phyloP scores from a whole-genome alignment of 805 yeast species.

The Debaryomyces prosopidis region DNA sequence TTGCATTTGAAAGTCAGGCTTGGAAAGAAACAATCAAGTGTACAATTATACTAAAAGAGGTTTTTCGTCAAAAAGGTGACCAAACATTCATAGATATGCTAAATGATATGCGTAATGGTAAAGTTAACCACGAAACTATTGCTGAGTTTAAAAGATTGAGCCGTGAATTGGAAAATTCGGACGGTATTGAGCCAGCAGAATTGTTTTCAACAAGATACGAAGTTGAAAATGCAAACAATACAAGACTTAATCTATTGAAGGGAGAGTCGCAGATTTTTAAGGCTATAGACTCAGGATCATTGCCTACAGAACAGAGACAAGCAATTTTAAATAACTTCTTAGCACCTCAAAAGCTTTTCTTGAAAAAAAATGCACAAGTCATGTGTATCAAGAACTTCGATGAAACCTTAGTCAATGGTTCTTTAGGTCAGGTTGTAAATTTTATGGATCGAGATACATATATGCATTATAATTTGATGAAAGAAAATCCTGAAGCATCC shows the following conservation, averaged over 20 bases:
- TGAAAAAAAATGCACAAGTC: conserved; percentile 77
- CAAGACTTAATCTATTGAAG: conserved; percentile 46
- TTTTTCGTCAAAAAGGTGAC: conserved; percentile 79
- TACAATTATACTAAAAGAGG: conserved; percentile 61
- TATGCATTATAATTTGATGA: conserved; percentile 20
- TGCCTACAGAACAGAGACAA: conserved; percentile 44
- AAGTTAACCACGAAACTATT: conserved; percentile 48
- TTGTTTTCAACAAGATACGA: conserved; percentile 72
- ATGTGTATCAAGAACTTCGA: conserved; percentile 81
- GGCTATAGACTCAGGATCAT: conserved; percentile 57
- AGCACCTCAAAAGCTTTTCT: conserved; percentile 55
- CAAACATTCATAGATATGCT: conserved; percentile 68
- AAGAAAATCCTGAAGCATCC: conserved; percentile 17
- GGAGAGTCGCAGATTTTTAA: conserved; percentile 45
- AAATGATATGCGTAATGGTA: conserved; percentile 71
- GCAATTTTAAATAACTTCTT: conserved; percentile 55
- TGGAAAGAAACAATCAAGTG: conserved; percentile 61
- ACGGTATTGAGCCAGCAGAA: conserved; percentile 72
- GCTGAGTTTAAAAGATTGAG: conserved; percentile 50
- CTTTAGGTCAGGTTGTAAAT: conserved; percentile 67
- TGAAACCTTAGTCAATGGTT: conserved; percentile 72
- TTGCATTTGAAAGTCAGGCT: conserved; percentile 64
- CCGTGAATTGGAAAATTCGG: conserved; percentile 51
- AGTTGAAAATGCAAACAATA: conserved; percentile 64
- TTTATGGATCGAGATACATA: conserved; percentile 47